phyloP scores from a whole-genome alignment of 2,329 filamentous ascomycete genomes.

The Gnomoniopsis smithogilvyi region DNA sequence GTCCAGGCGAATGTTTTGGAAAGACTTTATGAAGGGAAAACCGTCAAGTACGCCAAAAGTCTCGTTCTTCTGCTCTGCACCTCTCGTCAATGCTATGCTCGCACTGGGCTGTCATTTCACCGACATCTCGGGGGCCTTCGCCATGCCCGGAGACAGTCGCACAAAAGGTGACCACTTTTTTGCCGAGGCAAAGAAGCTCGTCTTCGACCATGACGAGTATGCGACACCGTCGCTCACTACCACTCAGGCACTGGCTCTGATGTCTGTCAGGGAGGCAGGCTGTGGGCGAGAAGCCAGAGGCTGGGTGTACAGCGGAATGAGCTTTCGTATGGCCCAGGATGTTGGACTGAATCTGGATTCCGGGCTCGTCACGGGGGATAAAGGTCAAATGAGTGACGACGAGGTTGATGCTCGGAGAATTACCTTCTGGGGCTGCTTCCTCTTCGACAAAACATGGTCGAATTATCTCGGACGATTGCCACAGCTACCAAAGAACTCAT shows the following conservation, averaged over 20 bases:
- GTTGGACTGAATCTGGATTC: conserved; percentile 87
- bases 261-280: conserved; percentile 95
- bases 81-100: conserved; percentile 92
- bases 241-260: conserved; percentile 87
- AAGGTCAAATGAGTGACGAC: conserved; percentile 64
- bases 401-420: conserved; percentile 87
- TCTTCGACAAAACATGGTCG: conserved; percentile 99
- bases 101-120: conserved; percentile 94
- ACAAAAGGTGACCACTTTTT: conserved; percentile 97
- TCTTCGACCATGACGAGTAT: conserved; percentile 89
- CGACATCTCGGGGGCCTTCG: conserved; percentile 67
- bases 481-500: conserved; percentile 74
- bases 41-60: conserved; percentile 47
- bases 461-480: conserved; percentile 93
- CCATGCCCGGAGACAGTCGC: conserved; percentile 67
- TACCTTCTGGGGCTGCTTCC: conserved; percentile 96
- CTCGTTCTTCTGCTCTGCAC: conserved; percentile 78
- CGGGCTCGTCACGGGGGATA: conserved; percentile 57
- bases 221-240: conserved; percentile 85
- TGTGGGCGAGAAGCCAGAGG: conserved; percentile 92
- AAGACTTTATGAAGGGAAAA: conserved; percentile 75
- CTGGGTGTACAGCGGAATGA: conserved; percentile 98
- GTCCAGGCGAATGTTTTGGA: conserved; percentile 80
- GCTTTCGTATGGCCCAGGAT: conserved; percentile 95
- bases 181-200: conserved; percentile 83